Percentiles rank a stretch among this genome's conserved stretches.
phyloP scores from a whole-genome alignment of 2,329 filamentous ascomycete genomes.

The Cryphonectria radicalis region DNA sequence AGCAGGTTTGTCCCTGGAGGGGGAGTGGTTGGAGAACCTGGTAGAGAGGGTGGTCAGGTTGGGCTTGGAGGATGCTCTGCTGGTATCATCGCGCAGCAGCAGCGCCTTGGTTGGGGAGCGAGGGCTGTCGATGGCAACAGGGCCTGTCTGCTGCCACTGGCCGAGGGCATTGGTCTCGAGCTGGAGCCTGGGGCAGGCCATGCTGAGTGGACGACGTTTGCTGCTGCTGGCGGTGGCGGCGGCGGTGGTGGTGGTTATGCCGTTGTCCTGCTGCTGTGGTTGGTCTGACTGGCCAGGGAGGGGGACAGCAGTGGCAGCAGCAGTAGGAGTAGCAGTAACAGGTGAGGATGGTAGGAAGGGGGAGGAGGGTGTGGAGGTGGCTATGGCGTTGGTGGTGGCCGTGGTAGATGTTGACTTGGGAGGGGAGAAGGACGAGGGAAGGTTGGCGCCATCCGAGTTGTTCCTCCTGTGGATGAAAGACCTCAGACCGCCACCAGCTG shows the following conservation, averaged over 20 bases:
- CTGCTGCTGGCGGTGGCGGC: too few relatives aligned
- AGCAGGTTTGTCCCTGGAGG: conserved; percentile 37
- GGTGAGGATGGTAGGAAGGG: neutral
- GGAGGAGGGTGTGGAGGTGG: conserved; percentile 12
- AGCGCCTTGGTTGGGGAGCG: conserved; percentile 19
- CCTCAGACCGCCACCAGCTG: conserved; percentile 19
- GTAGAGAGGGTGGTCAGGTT: conserved; percentile 47
- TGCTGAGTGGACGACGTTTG: conserved; percentile 12
- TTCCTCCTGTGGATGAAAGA: conserved; percentile 28
- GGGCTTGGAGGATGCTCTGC: conserved; percentile 49
- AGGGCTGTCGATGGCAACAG: conserved; percentile 19
- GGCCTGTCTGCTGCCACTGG: conserved; percentile 16
- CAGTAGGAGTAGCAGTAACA: neutral
- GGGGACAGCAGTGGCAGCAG: neutral
- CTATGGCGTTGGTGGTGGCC: neutral
- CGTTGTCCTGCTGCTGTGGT: conserved; percentile 12
- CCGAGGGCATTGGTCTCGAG: conserved; percentile 18
- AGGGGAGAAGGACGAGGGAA: conserved; percentile 21
- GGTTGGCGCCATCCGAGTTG: conserved; percentile 25
- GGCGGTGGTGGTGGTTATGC: neutral
- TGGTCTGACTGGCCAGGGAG: neutral
- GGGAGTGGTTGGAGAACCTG: conserved; percentile 38
- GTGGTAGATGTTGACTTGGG: conserved; percentile 1
- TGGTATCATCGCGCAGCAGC: neutral
- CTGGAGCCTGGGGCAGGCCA: conserved; percentile 25